phyloP scores from a whole-genome alignment of 2,329 filamentous ascomycete genomes.

The Alternaria triticimaculans region DNA sequence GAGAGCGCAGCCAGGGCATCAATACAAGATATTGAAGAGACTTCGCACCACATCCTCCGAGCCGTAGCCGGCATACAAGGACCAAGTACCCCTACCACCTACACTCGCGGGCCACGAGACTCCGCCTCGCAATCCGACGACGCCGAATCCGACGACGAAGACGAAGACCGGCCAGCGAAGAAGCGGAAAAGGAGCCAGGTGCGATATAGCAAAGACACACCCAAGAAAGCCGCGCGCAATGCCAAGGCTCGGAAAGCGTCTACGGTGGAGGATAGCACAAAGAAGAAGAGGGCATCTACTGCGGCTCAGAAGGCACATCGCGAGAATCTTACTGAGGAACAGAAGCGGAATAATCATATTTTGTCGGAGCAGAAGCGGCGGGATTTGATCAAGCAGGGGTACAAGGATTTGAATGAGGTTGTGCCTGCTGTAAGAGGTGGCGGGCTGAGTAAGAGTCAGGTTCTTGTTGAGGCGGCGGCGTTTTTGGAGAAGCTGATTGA shows the following conservation, averaged over 20 bases:
- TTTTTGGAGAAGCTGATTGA: slow-evolving; percentile 76
- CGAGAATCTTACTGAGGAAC: slow-evolving; percentile 74
- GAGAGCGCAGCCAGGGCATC: slow-evolving; percentile 33
- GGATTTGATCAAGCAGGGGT: slow-evolving; percentile 81
- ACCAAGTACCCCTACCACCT: slow-evolving; percentile 9
- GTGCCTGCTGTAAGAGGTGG: slow-evolving; percentile 77
- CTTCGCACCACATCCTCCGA: slow-evolving; percentile 22
- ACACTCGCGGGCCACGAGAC: slow-evolving; percentile 14
- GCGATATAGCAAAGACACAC: slow-evolving; percentile 15
- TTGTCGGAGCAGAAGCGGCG: slow-evolving; percentile 85
- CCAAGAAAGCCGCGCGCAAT: slow-evolving; percentile 28
- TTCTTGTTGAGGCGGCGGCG: slow-evolving; percentile 75
- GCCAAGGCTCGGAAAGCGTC: slow-evolving; percentile 33
- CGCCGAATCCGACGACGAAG: slow-evolving; percentile 30
- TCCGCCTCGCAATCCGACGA: slow-evolving; percentile 34
- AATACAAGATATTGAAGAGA: slow-evolving; percentile 30
- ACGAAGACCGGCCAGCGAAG: slow-evolving; percentile 27
- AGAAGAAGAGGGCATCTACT: slow-evolving; percentile 37
- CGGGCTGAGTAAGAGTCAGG: slow-evolving; percentile 82
- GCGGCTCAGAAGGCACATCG: slow-evolving; percentile 38
- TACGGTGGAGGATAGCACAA: slow-evolving; percentile 23
- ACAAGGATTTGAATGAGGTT: slow-evolving; percentile 77
- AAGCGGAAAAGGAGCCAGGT: slow-evolving; percentile 34
- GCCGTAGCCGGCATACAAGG: slow-evolving; percentile 12
- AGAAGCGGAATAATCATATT: slow-evolving; percentile 87